Conservation (phyloP, 495 filamentous ascomycete genomes). For the Opeltia flavorubescens region DNA sequence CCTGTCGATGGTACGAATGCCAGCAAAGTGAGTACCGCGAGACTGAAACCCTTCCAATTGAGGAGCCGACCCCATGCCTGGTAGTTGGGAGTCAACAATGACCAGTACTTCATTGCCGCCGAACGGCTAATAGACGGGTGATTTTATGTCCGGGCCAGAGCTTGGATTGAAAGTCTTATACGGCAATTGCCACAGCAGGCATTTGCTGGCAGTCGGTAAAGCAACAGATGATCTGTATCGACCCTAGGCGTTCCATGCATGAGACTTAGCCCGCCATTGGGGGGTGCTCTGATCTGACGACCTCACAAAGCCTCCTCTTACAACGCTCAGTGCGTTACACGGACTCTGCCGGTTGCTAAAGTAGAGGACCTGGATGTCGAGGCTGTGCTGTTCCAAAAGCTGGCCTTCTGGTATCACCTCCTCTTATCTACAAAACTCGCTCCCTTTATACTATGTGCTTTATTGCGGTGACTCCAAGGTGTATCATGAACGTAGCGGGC, state of each 20-base stretch:
- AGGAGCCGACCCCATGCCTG: no score
- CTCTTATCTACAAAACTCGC: no score
- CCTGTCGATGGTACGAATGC: slow-evolving; percentile 4
- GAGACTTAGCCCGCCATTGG: neutral
- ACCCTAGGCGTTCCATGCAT: neutral
- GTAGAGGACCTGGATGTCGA: neutral
- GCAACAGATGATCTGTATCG: neutral
- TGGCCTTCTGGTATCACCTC: no score
- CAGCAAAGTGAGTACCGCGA: neutral
- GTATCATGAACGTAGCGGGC: neutral
- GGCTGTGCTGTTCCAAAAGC: neutral
- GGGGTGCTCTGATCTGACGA: no score
- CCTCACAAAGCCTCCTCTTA: neutral
- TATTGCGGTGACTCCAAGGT: neutral
- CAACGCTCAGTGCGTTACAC: neutral
- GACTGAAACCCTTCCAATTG: neutral
- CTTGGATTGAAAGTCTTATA: no score
- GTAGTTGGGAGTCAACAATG: no score
- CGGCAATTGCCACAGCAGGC: neutral
- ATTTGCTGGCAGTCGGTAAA: neutral
- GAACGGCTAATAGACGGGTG: no score
- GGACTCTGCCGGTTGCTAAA: no score
- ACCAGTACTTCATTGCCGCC: no score
- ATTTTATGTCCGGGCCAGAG: no score
- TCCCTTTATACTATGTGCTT: no score